Base-by-base conservation (phyloP, 148 eudicot genomes). In the Euryodendron excelsum region DNA sequence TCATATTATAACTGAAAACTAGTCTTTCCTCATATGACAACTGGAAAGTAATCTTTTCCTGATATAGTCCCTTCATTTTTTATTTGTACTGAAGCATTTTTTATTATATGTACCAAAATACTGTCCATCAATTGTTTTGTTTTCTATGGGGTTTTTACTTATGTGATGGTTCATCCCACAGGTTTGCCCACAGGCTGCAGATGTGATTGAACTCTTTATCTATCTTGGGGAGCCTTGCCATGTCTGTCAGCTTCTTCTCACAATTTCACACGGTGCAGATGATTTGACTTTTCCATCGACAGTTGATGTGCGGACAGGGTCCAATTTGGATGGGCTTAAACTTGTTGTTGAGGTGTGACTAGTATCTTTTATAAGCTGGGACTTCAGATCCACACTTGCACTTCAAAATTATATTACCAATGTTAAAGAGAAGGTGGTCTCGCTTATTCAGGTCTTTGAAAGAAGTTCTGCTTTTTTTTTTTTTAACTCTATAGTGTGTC, bases 151-250 rank as follows among this genome's bases (percentile, higher is more conserved):
- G 18, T 78, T 65, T n/a, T 76, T 74, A 30, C 44, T 78, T 81
- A 39, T 50, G 25, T 76, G 77, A 63, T 75, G 52, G 53, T 81
- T 69, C 72, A 55, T 84, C 66, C 81, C 30, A 74, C 90, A 95
- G 99, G 89, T 93, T 66, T 91, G 92, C 83, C 90, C 99, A 44
- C 97, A 96, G 83, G 89, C 85, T 69, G 92, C 96, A 37, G 98
- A 96, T 88, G 98, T 96, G 71, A 87, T 91, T 83, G 99, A 96
- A 87, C 85, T 96, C 80, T 96, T 91, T 90, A 89, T 93, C 79
- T 89, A 87, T 87, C 98, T 96, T 45, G 89, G 92, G 70, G 98
- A 96, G 88, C 99, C 99, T 73, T 96, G 99, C 86, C 99, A 93
- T 90, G 97, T 91, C 84, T 90, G 92, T 82, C 93, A 96, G 90